phyloP scores from a whole-genome alignment of 345 rosid species.

The Reutealis trisperma region DNA sequence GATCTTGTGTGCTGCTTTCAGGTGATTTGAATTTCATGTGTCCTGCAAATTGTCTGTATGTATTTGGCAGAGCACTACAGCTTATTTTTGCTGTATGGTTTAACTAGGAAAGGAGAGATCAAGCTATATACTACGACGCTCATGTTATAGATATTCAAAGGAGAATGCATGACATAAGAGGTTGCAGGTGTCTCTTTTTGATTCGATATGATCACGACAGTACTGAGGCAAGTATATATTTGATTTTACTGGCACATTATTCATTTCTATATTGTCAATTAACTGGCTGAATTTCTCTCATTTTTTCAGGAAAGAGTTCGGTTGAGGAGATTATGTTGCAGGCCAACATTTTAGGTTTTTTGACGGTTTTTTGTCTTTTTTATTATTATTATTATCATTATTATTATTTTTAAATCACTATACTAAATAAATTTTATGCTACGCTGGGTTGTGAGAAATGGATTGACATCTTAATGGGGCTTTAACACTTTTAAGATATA shows the following conservation, averaged over 20 bases:
- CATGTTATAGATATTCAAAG: conserved; percentile 50
- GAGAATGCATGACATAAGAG: conserved; percentile 67
- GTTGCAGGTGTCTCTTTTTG: conserved; percentile 65
- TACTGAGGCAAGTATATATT: conserved; percentile 41
- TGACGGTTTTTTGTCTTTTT: background rate
- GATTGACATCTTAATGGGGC: too few species aligned
- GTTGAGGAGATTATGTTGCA: conserved; percentile 57
- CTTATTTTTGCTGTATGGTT: background rate
- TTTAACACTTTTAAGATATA: too few species aligned
- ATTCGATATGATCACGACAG: conserved; percentile 56
- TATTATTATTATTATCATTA: too few species aligned
- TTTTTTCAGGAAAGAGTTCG: conserved; percentile 52
- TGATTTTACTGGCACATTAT: background rate
- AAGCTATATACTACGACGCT: conserved; percentile 63
- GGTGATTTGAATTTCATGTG: conserved; percentile 31
- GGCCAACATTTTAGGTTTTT: conserved; percentile 26
- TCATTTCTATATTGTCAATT: background rate
- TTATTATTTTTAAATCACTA: background rate
- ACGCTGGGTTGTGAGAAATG: background rate
- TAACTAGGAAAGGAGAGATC: conserved; percentile 60
- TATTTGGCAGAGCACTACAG: background rate
- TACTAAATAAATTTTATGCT: background rate
- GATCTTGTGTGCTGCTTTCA: conserved; percentile 67
- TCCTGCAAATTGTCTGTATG: background rate
- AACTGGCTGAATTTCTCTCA: background rate